phyloP scores from a whole-genome alignment of 2,329 filamentous ascomycete genomes.

The Plectosphaerella cucumerina region DNA sequence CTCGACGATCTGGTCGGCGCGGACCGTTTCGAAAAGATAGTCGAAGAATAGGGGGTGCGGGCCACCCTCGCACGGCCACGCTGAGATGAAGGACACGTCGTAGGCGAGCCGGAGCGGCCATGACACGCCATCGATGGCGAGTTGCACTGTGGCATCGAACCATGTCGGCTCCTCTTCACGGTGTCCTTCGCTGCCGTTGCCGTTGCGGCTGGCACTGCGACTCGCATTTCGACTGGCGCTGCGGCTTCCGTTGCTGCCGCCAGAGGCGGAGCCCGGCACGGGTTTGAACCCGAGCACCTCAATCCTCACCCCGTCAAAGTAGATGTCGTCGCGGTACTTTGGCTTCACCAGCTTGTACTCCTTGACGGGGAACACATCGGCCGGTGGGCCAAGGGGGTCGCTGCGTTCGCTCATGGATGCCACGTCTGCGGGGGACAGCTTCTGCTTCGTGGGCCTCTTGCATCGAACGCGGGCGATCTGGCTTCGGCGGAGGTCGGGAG shows the following conservation, averaged over 20 bases:
- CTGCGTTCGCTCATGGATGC: constrained; percentile 63
- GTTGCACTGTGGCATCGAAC: constrained; percentile 59
- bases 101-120: constrained; percentile 61
- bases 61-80: constrained; percentile 59
- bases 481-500: constrained; percentile 60
- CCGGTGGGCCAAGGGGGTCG: constrained; percentile 62
- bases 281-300: constrained; percentile 61
- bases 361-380: constrained; percentile 58
- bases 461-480: constrained; percentile 68
- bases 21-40: constrained; percentile 56
- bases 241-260: neutral
- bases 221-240: neutral
- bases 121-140: constrained; percentile 58
- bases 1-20: constrained; percentile 61
- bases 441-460: constrained; percentile 47
- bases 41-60: constrained; percentile 71
- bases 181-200: constrained; percentile 5
- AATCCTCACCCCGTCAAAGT: constrained; percentile 59
- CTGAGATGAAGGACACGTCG: constrained; percentile 63
- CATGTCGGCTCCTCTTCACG: constrained; percentile 32
- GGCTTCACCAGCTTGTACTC: constrained; percentile 63
- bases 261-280: constrained; percentile 19
- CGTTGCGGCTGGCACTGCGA: neutral
- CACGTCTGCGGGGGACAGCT: constrained; percentile 55
- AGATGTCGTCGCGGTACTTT: constrained; percentile 50